Percentiles rank a stretch among this genome's conserved stretches.
Evolutionary conservation across 1,139 yeast species (phyloP).

Genomic region (Suhomyces choctaworum): DNA sequence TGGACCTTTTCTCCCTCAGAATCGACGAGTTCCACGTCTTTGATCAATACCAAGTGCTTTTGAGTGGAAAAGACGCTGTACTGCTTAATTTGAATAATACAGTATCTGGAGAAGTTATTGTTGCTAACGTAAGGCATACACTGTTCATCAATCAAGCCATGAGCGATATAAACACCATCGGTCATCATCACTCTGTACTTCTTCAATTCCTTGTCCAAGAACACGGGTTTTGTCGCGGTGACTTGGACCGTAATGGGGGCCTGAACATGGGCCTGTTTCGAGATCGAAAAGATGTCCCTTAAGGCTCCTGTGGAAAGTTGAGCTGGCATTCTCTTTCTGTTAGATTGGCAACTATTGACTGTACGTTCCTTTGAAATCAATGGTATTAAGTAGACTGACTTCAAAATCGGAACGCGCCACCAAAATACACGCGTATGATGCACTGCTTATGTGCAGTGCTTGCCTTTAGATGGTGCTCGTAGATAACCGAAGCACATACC

Average conservation of each 20-base stretch:
- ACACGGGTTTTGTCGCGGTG: constrained; percentile 46
- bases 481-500: too few species aligned
- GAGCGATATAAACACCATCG: constrained; percentile 64
- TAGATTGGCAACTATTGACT: too few species aligned
- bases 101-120: constrained; percentile 39
- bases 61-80: constrained; percentile 50
- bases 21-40: constrained; percentile 49
- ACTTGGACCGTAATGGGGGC: constrained; percentile 48
- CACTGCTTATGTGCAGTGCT: background rate
- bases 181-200: constrained; percentile 58
- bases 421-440: constrained; percentile 3
- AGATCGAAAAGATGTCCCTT: constrained; percentile 19
- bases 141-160: constrained; percentile 65
- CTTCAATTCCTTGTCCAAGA: constrained; percentile 43
- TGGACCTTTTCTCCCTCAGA: constrained; percentile 42
- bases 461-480: too few species aligned
- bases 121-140: constrained; percentile 53
- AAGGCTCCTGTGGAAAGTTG: constrained; percentile 16
- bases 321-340: too few species aligned
- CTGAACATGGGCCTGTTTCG: constrained; percentile 13
- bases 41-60: constrained; percentile 57
- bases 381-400: background rate
- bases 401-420: constrained; percentile 8
- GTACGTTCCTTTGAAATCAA: background rate
- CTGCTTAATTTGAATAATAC: constrained; percentile 38